Evolutionary conservation across 2,329 filamentous ascomycete species (phyloP).

Genomic region (Fusarium staphyleae): DNA sequence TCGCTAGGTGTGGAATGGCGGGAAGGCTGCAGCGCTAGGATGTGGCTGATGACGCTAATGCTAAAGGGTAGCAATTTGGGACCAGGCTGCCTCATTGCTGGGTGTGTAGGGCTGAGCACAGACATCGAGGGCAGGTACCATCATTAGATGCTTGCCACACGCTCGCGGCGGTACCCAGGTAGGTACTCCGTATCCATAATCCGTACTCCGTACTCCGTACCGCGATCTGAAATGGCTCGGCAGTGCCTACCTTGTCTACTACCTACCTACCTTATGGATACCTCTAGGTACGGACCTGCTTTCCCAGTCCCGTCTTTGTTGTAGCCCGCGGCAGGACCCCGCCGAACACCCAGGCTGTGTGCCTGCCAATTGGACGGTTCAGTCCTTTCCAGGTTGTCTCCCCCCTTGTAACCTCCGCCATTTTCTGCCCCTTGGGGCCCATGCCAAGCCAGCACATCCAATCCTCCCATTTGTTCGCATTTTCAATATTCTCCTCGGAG

Average conservation of each 20-base stretch:
- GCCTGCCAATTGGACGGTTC: slow-evolving; percentile 8
- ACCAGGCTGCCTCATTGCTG: slow-evolving; percentile 21
- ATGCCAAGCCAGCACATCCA: slow-evolving; percentile 12
- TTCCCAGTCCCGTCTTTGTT: neutral
- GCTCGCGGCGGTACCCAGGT: neutral
- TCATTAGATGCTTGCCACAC: slow-evolving; percentile 13
- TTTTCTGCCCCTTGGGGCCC: slow-evolving; percentile 18
- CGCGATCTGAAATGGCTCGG: slow-evolving; percentile 11
- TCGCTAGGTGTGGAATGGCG: slow-evolving; percentile 34
- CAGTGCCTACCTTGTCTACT: no score
- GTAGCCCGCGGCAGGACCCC: neutral
- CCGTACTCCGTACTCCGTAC: no score
- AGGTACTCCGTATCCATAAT: no score
- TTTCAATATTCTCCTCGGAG: slow-evolving; percentile 25
- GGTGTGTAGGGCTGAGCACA: slow-evolving; percentile 42
- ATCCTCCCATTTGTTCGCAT: slow-evolving; percentile 12
- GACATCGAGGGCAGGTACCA: slow-evolving; percentile 21
- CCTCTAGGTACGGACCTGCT: slow-evolving; percentile 10
- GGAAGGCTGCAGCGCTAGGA: slow-evolving; percentile 39
- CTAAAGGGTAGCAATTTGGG: slow-evolving; percentile 37
- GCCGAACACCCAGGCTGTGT: slow-evolving; percentile 28
- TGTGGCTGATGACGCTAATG: slow-evolving; percentile 41
- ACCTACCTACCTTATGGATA: no score
- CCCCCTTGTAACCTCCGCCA: no score
- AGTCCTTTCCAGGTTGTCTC: neutral